Evolutionary conservation across 2,329 filamentous ascomycete genomes (phyloP).

Genomic region (Stagonosporopsis vannaccii): DNA sequence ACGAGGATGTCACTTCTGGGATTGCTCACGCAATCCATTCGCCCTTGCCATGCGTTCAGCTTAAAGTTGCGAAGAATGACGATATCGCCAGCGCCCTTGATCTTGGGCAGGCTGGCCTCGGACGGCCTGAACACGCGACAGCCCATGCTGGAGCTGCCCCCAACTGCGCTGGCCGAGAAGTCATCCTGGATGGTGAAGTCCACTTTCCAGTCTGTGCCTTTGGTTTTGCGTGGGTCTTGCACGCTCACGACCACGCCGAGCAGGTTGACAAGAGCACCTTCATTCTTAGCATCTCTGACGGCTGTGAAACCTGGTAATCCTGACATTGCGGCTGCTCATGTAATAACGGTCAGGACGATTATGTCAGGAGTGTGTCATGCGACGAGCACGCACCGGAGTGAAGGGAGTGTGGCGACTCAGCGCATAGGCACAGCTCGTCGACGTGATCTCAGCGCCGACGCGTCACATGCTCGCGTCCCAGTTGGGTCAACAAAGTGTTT

Average conservation of each 20-base stretch:
- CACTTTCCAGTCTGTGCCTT: constrained; percentile 57
- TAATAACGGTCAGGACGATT: no score
- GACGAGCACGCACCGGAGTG: no score
- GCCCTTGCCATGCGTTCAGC: constrained; percentile 24
- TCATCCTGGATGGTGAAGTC: constrained; percentile 53
- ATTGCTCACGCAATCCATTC: constrained; percentile 23
- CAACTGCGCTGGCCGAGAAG: constrained; percentile 26
- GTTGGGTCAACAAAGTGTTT: background rate
- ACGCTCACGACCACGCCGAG: constrained; percentile 76
- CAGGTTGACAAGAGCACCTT: constrained; percentile 59
- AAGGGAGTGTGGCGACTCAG: no score
- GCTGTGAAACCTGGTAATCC: constrained; percentile 51
- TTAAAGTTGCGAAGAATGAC: constrained; percentile 62
- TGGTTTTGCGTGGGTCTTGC: constrained; percentile 60
- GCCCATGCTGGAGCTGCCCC: constrained; percentile 26
- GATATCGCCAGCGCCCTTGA: constrained; percentile 65
- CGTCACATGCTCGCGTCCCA: constrained; percentile 14
- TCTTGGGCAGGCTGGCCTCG: constrained; percentile 50
- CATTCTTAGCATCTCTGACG: constrained; percentile 51
- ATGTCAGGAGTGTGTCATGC: no score
- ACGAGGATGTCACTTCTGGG: constrained; percentile 17
- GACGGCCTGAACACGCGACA: constrained; percentile 35
- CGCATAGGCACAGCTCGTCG: no score
- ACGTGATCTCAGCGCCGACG: background rate
- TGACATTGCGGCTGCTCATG: constrained; percentile 5